These are phyloP conservation scores for Stemphylium lycopersici DNA, from an alignment of 2,329 filamentous ascomycete species.

Conservation along the genomic window DNA sequence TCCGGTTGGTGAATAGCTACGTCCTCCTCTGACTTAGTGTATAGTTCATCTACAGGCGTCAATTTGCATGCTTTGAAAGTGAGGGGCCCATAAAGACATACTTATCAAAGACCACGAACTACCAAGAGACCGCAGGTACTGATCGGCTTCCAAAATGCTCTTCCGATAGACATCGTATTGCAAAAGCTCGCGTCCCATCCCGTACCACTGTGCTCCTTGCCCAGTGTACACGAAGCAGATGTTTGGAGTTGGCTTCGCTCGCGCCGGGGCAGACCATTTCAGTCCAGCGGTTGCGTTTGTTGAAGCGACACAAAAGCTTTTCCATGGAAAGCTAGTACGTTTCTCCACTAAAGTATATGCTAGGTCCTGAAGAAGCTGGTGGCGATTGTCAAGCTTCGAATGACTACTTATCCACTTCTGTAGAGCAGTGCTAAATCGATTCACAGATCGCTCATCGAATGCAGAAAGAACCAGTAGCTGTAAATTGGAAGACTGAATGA, in stretches of 20 bases:
- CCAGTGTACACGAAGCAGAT: slow-evolving; percentile 37
- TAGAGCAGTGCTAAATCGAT: not conserved
- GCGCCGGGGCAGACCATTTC: slow-evolving; percentile 5
- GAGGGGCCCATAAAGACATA: not conserved
- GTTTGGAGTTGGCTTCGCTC: not conserved
- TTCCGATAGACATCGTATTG: slow-evolving; percentile 16
- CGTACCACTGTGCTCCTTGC: slow-evolving; percentile 39
- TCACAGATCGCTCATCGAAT: slow-evolving; percentile 15
- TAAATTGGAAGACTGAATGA: not conserved
- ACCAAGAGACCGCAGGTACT: slow-evolving; percentile 18
- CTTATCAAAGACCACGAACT: slow-evolving; percentile 21
- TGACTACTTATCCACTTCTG: slow-evolving; percentile 6
- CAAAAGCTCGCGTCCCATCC: slow-evolving; percentile 33
- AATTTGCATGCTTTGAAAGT: not conserved
- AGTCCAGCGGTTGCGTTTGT: not conserved
- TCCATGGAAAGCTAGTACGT: slow-evolving; percentile 18
- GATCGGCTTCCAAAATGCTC: slow-evolving; percentile 15
- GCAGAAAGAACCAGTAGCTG: slow-evolving; percentile 10
- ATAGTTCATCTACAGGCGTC: slow-evolving; percentile 14
- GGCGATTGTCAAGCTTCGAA: not conserved
- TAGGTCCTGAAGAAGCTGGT: slow-evolving; percentile 7
- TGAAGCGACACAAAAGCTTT: slow-evolving; percentile 1
- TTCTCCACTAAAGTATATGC: slow-evolving; percentile 16
- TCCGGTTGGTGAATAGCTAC: slow-evolving; percentile 19
- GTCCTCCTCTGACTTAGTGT: slow-evolving; percentile 4